Conservation (phyloP, 176 grass and related monocot species). For the Aegilops sharonensis region DNA sequence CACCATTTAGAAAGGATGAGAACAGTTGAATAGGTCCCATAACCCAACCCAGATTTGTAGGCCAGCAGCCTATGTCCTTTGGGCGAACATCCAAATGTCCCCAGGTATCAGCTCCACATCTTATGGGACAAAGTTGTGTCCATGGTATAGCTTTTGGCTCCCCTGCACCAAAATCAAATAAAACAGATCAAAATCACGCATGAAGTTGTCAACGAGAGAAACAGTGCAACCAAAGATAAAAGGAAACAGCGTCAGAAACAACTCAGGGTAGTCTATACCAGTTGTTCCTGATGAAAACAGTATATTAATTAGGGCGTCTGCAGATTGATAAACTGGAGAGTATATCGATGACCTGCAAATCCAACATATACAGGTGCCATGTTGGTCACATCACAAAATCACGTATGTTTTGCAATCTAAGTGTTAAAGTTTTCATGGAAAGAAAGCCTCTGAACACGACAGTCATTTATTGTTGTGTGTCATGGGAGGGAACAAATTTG, state of each 20-base stretch:
- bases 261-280: constrained; percentile 39
- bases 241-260: not conserved
- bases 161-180: constrained; percentile 50
- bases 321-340: constrained; percentile 69
- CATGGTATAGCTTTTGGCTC: constrained; percentile 98
- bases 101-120: constrained; percentile 75
- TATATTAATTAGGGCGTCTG: constrained; percentile 66
- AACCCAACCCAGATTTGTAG: constrained; percentile 95
- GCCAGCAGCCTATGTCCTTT: constrained; percentile 78
- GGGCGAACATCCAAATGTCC: constrained; percentile 69
- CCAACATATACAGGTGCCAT: not conserved
- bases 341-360: constrained; percentile 53
- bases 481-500: not conserved
- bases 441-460: not conserved
- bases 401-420: not conserved
- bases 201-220: constrained; percentile 8
- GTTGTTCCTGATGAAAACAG: constrained; percentile 99
- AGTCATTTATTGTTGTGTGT: not conserved
- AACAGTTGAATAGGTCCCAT: constrained; percentile 86
- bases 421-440: not conserved
- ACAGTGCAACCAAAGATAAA: not conserved
- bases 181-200: not conserved
- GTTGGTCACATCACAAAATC: not conserved
- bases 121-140: constrained; percentile 81
- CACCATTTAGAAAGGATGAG: constrained; percentile 67